Percentiles rank a stretch among this genome's conserved stretches.
Conservation (phyloP, 208 protist genomes). For the Herpetomonas tarakana region DNA sequence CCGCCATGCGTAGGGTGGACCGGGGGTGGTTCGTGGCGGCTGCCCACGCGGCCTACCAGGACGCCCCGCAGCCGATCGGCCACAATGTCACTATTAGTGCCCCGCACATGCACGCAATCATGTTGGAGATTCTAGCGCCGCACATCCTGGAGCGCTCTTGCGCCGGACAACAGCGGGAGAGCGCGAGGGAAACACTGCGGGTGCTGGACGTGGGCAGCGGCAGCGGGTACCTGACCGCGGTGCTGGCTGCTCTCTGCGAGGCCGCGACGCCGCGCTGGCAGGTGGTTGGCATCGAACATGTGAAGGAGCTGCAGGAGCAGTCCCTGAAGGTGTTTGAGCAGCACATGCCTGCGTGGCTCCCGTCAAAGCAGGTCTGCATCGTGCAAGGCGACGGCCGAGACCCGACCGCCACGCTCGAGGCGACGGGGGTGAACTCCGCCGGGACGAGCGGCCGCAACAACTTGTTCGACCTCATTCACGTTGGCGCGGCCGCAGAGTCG, state of each 20-base stretch:
- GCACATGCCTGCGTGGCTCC: conserved; percentile 44
- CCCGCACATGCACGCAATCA: conserved; percentile 92
- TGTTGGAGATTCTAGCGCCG: conserved; percentile 65
- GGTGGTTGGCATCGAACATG: conserved; percentile 82
- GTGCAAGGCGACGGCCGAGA: conserved; percentile 68
- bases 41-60: conserved; percentile 46
- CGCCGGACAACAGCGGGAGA: background rate
- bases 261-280: conserved; percentile 21
- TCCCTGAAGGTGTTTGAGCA: conserved; percentile 31
- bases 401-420: conserved; percentile 15
- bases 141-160: conserved; percentile 21
- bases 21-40: conserved; percentile 67
- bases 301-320: conserved; percentile 43
- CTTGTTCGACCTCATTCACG: conserved; percentile 84
- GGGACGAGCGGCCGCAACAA: background rate
- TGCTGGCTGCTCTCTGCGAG: conserved; percentile 56
- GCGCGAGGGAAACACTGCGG: conserved; percentile 14
- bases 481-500: conserved; percentile 61
- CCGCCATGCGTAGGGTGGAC: conserved; percentile 70
- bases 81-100: conserved; percentile 85
- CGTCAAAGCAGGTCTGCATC: conserved; percentile 32
- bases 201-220: conserved; percentile 87
- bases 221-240: conserved; percentile 87
- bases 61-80: conserved; percentile 77
- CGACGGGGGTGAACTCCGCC: conserved; percentile 7